Evolutionary conservation across 2,329 filamentous ascomycete species (phyloP), one percentile per base, ranked within the genome.

Genomic region (Periconia macrospinosa): DNA sequence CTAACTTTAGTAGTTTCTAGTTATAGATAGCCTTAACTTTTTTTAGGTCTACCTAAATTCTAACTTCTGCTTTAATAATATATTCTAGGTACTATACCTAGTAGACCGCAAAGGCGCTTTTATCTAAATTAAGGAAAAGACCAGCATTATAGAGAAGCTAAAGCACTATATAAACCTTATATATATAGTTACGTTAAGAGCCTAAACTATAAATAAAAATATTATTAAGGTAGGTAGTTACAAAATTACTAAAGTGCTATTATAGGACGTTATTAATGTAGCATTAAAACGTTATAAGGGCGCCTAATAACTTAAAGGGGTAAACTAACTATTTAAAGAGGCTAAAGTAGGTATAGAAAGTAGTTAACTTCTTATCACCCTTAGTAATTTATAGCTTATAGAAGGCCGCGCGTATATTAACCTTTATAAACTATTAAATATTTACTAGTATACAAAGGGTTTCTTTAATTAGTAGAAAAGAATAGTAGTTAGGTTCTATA

Each of bases 11-110:
- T 10, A 19, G 2, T 18, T 23, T 30, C 41, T 53, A 52, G 3
- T 53, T 15, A 14, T 40, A 13, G 35, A 56, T 53, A 41, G 37
- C 37, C 18, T 30, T 20, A 17, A 54, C 23, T 20, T 50, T 54
- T 23, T 47, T 47, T 10, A 47, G 20, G 41, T 55, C 30, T 55
- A 55, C 52, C 15, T 19, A 40, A 45, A 55, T 52, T 17, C 41
- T 30, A 9, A 47, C 53, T 18, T 47, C 40, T 18, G 18, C 42
- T 45, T 42, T 49, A 37, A 56, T 56, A 46, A 58, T 56, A 47
- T 51, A 50, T 1, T 47, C 23, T 30, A 58, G 19, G n/a, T n/a
- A n/a, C n/a, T n/a, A 30, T 55, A 58, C 30, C 50, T 47, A 6
- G 30, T 50, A 27, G 49, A 40, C 20, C 43, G 47, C 14, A 35